Percentiles rank a stretch among this genome's conserved stretches.
These are phyloP conservation scores for Corylus americana DNA, from an alignment of 306 rosid species.

Conservation along the genomic window DNA sequence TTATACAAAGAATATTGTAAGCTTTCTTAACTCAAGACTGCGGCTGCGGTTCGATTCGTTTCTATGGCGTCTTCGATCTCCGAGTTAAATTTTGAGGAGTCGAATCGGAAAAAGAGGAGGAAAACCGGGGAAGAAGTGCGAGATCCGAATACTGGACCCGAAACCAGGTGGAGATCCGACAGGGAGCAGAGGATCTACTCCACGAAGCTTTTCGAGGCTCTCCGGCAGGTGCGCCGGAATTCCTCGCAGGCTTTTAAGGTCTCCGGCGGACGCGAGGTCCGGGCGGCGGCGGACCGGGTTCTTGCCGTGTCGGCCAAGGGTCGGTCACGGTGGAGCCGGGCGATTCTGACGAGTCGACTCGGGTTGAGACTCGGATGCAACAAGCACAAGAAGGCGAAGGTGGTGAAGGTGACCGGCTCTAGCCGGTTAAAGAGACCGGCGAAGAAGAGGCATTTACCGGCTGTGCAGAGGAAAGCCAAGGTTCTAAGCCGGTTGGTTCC, in stretches of 20 bases:
- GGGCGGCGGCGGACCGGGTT: slow-evolving; percentile 67
- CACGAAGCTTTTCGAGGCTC: slow-evolving; percentile 58
- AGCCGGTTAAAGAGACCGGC: slow-evolving; percentile 42
- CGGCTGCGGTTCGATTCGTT: not conserved
- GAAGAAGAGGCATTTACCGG: slow-evolving; percentile 43
- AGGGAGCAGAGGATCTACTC: slow-evolving; percentile 72
- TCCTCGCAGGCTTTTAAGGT: slow-evolving; percentile 26
- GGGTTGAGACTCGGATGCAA: slow-evolving; percentile 30
- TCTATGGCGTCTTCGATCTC: slow-evolving; percentile 44
- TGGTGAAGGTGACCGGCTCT: slow-evolving; percentile 16
- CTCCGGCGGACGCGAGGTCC: slow-evolving; percentile 31
- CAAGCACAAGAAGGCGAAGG: slow-evolving; percentile 46
- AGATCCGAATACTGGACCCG: slow-evolving; percentile 14
- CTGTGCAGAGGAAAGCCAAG: slow-evolving; percentile 58
- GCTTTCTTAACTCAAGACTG: not conserved
- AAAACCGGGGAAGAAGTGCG: slow-evolving; percentile 30
- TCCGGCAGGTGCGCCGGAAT: slow-evolving; percentile 42
- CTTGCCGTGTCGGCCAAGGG: slow-evolving; percentile 76
- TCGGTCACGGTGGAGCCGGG: slow-evolving; percentile 86
- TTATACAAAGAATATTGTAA: not conserved
- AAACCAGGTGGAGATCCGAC: slow-evolving; percentile 69
- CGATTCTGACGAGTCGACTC: slow-evolving; percentile 62
- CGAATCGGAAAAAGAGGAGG: slow-evolving; percentile 52
- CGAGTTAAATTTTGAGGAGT: slow-evolving; percentile 33
- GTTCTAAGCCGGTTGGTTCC: slow-evolving; percentile 77